Evolutionary conservation across 768 basidiomycete species (phyloP), one percentile per base, ranked within the genome.

Genomic region (Coprinopsis marcescibilis): DNA sequence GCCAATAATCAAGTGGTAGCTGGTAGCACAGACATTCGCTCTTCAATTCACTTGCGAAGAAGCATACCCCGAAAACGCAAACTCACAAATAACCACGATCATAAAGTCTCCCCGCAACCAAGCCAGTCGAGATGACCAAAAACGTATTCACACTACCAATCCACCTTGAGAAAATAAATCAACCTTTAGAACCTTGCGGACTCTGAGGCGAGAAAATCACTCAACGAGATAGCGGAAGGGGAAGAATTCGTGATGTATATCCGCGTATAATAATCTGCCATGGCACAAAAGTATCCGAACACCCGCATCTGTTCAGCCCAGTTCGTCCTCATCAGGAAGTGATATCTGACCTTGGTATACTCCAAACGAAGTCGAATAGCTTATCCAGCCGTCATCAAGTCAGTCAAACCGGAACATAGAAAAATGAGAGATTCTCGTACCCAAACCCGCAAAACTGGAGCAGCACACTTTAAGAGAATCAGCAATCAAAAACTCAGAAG

Each of bases 81-180:
- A 46, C 54, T 51, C 41, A 62, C 63, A 64, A 61, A 35, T 62
- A 60, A 7, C 63, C 63, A 17, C 53, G 53, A 34, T 64, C 61
- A 26, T 59, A 62, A 20, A 60, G 53, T 23, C 56, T 52, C n/a
- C 63, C 63, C 2, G 57, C 47, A 10, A 61, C 4, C 11, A 64
- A 50, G 0, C 63, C 60, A 30, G 48, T 46, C 13, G 52, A 24
- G 17, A 61, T 58, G 10, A 55, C 47, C n/a, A 64, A 33, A 34
- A 61, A 60, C 12, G 50, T 51, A 21, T 60, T 55, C 11, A 59
- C 53, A 40, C 60, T 59, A 3, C 60, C 62, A 35, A 61, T 61
- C 62, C 62, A 63, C 15, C 62, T 63, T 29, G 17, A 36, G 29
- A 26, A 6, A 33, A 25, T 19, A 32, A 25, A 19, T 35, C 7